A percentile compares a stretch with the other conserved stretches of the same genome.
These are phyloP conservation scores for Penicillium sp. DNA, from an alignment of 2,329 filamentous ascomycete genomes.

Conservation along the genomic window DNA sequence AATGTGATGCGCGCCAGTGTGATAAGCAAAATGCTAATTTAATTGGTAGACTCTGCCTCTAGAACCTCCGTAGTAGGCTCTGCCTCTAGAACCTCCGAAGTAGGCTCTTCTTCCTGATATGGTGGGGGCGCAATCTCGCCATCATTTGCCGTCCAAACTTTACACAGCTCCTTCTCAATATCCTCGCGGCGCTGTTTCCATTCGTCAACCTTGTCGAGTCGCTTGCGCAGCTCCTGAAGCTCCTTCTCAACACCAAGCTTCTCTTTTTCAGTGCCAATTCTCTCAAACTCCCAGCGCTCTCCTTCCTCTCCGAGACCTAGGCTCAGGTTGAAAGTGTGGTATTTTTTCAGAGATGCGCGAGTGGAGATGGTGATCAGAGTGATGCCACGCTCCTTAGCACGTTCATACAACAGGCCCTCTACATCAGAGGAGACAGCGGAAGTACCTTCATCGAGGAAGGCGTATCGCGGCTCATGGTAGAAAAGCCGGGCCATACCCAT, in stretches of 20 bases:
- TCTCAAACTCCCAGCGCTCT: constrained; percentile 89
- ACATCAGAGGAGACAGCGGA: constrained; percentile 93
- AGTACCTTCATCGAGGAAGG: constrained; percentile 93
- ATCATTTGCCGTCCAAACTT: constrained; percentile 55
- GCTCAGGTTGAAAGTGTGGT: constrained; percentile 87
- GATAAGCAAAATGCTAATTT: not conserved
- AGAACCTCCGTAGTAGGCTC: not conserved
- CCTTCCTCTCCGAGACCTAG: constrained; percentile 78
- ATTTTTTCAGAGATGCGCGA: constrained; percentile 89
- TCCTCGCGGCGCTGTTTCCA: constrained; percentile 77
- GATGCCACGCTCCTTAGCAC: constrained; percentile 87
- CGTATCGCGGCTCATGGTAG: constrained; percentile 93
- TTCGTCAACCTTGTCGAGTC: constrained; percentile 75
- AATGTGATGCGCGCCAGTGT: not conserved
- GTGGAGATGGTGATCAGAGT: constrained; percentile 96
- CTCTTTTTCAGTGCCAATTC: constrained; percentile 90
- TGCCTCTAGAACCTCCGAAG: constrained; percentile 1
- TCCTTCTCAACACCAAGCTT: constrained; percentile 93
- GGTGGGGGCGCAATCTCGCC: constrained; percentile 40
- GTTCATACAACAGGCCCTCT: constrained; percentile 89
- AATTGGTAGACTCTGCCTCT: constrained; percentile 1
- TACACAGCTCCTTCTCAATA: constrained; percentile 77
- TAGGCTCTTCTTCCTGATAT: constrained; percentile 27
- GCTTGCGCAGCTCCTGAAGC: constrained; percentile 76
- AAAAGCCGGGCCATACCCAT: constrained; percentile 87